Conservation (phyloP, 2,329 filamentous ascomycete species). For the Alternaria viburni region DNA sequence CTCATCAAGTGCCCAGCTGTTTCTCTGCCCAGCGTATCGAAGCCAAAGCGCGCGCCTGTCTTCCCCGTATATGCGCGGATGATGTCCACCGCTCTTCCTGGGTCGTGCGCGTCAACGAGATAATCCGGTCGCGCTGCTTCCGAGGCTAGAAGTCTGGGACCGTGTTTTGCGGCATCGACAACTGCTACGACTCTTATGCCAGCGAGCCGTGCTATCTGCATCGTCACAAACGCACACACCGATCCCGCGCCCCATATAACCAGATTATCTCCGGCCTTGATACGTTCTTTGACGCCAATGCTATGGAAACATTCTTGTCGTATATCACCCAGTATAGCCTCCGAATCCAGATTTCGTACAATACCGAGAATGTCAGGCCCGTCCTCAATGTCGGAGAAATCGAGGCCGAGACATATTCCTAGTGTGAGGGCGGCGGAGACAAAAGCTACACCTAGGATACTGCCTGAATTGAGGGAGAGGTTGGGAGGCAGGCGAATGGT, state of each 20-base stretch:
- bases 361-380: conserved; percentile 67
- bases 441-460: conserved; percentile 73
- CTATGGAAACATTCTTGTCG: conserved; percentile 66
- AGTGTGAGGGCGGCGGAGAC: conserved; percentile 71
- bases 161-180: conserved; percentile 71
- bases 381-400: conserved; percentile 60
- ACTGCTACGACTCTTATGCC: conserved; percentile 71
- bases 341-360: conserved; percentile 55
- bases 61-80: conserved; percentile 65
- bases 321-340: conserved; percentile 66
- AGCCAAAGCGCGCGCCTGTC: conserved; percentile 65
- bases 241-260: conserved; percentile 77
- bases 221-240: conserved; percentile 69
- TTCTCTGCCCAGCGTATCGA: conserved; percentile 72
- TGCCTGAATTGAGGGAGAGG: conserved; percentile 61
- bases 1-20: conserved; percentile 65
- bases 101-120: conserved; percentile 71
- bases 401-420: conserved; percentile 72
- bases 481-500: conserved; percentile 65
- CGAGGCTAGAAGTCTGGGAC: conserved; percentile 48
- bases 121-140: conserved; percentile 63
- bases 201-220: conserved; percentile 71
- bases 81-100: conserved; percentile 68
- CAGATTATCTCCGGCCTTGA: conserved; percentile 69
- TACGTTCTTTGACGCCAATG: conserved; percentile 60